These are phyloP conservation scores for Truncatella angustata DNA, from an alignment of 2,329 filamentous ascomycete species.

Conservation along the genomic window DNA sequence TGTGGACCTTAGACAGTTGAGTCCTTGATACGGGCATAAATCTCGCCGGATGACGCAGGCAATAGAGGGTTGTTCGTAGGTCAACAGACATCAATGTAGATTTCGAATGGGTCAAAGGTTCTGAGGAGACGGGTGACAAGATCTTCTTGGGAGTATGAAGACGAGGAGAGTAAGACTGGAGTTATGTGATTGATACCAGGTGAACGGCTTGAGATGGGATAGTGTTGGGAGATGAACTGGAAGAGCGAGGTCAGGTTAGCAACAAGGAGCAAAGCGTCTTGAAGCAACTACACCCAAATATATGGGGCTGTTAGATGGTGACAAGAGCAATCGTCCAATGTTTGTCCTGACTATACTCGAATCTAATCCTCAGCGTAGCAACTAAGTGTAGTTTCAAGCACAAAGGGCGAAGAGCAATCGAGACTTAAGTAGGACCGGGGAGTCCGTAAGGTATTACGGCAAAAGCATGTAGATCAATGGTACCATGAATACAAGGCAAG, in stretches of 20 bases:
- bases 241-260: background rate
- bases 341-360: background rate
- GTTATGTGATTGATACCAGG: background rate
- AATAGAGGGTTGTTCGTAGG: constrained; percentile 53
- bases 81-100: constrained; percentile 60
- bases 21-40: constrained; percentile 58
- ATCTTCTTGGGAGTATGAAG: background rate
- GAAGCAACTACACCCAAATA: constrained; percentile 1
- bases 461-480: constrained; percentile 5
- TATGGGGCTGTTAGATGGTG: constrained; percentile 8
- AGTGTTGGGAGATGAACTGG: background rate
- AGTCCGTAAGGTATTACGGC: background rate
- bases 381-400: too few species aligned
- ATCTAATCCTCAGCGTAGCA: too few species aligned
- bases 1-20: constrained; percentile 53
- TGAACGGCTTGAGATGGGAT: background rate
- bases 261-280: constrained; percentile 11
- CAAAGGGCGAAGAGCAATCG: background rate
- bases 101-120: constrained; percentile 23
- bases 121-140: background rate
- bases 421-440: background rate
- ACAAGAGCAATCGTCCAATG: constrained; percentile 9
- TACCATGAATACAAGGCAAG: background rate
- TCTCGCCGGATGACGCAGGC: constrained; percentile 54
- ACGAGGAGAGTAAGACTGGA: too few species aligned